A percentile compares a stretch with the other conserved stretches of the same genome.
These are phyloP conservation scores for Tricholoma flavovirens DNA, from an alignment of 768 basidiomycete species.

Conservation along the genomic window DNA sequence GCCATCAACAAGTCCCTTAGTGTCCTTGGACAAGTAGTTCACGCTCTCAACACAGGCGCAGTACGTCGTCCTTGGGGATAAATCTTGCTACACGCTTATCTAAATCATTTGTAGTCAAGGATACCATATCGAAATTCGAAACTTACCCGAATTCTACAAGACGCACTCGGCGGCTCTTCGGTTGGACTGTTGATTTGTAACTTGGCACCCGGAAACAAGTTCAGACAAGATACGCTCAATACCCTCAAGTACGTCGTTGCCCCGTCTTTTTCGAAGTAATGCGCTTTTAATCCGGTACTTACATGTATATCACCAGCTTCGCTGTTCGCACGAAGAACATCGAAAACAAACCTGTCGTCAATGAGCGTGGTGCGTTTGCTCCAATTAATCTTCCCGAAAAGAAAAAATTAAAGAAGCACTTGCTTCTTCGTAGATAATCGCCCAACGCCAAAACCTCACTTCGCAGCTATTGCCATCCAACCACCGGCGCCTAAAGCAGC, in stretches of 20 bases:
- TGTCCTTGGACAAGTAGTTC: conserved; percentile 82
- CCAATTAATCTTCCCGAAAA: background rate
- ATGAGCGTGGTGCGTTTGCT: conserved; percentile 57
- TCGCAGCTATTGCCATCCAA: conserved; percentile 51
- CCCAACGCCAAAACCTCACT: conserved; percentile 53
- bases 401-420: background rate
- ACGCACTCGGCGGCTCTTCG: conserved; percentile 79
- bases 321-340: conserved; percentile 81
- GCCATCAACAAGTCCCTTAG: conserved; percentile 90
- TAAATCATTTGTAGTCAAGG: conserved; percentile 41
- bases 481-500: conserved; percentile 40
- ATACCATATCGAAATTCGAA: conserved; percentile 91
- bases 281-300: background rate
- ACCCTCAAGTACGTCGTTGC: conserved; percentile 68
- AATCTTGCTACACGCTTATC: conserved; percentile 1
- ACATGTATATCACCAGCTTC: conserved; percentile 38
- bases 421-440: conserved; percentile 45
- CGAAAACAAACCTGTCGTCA: conserved; percentile 76
- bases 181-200: conserved; percentile 83
- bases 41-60: conserved; percentile 72
- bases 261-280: background rate
- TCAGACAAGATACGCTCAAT: conserved; percentile 83
- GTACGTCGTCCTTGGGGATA: conserved; percentile 34
- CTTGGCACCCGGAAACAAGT: conserved; percentile 75
- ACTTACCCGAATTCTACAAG: conserved; percentile 84